Conservation (phyloP, 257 asterid species). For the Osmanthus fragrans region DNA sequence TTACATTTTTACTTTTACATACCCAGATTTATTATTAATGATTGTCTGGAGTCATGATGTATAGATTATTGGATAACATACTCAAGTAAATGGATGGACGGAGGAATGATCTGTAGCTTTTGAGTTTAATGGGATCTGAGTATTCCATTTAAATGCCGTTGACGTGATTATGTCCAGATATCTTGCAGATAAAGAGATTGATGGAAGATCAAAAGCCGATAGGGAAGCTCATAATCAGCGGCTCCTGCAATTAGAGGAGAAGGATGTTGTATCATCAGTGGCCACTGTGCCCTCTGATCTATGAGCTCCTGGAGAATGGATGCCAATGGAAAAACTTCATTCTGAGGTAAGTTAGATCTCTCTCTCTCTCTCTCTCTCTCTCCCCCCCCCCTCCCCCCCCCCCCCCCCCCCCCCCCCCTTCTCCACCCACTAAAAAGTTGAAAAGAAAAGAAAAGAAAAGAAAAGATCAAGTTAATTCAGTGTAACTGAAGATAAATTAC, state of each 20-base stretch:
- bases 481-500: neutral
- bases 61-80: neutral
- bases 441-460: neutral
- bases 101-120: neutral
- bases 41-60: neutral
- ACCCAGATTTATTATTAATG: neutral
- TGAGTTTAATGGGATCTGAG: neutral
- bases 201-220: constrained; percentile 68
- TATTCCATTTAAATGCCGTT: neutral
- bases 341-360: constrained; percentile 47
- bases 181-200: constrained; percentile 71
- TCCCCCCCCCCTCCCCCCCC: too few species aligned
- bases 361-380: too few species aligned
- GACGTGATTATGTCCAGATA: constrained; percentile 14
- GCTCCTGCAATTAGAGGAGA: constrained; percentile 79
- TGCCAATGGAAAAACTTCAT: constrained; percentile 94
- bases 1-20: neutral
- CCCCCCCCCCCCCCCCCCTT: too few species aligned
- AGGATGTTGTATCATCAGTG: constrained; percentile 89
- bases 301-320: constrained; percentile 97
- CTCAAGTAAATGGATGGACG: neutral
- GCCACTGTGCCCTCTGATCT: constrained; percentile 84
- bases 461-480: neutral
- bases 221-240: constrained; percentile 86
- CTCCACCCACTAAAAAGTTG: neutral